A percentile compares a stretch with the other conserved stretches of the same genome.
phyloP scores from a whole-genome alignment of 768 basidiomycete genomes.

The Coprinopsis sp. region DNA sequence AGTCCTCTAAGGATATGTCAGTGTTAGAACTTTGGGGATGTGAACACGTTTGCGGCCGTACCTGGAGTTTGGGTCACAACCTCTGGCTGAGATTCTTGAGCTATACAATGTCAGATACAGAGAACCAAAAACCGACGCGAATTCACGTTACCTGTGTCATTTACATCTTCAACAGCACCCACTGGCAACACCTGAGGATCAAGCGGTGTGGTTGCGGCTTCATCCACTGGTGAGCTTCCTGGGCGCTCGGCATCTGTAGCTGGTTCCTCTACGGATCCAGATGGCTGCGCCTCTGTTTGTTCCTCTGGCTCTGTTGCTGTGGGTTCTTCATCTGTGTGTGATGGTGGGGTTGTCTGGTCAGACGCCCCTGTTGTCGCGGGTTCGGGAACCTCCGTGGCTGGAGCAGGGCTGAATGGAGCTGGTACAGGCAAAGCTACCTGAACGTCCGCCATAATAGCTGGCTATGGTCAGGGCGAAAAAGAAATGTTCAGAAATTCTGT shows the following conservation, averaged over 20 bases:
- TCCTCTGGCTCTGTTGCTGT: too few species aligned
- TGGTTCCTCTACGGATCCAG: too few species aligned
- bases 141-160: background rate
- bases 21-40: background rate
- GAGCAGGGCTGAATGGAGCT: background rate
- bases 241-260: too few species aligned
- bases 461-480: too few species aligned
- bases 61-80: background rate
- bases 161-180: background rate
- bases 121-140: background rate
- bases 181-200: background rate
- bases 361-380: background rate
- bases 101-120: background rate
- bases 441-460: slow-evolving; percentile 5
- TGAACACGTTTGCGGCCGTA: background rate
- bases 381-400: background rate
- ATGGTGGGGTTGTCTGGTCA: background rate
- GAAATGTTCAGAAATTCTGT: too few species aligned
- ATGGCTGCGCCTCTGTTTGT: too few species aligned
- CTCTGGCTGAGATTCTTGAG: background rate
- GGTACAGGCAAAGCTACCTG: slow-evolving; percentile 5
- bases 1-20: too few species aligned
- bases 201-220: background rate
- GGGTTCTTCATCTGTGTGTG: too few species aligned
- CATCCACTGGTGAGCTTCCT: background rate